Base-by-base conservation (phyloP, 352 stramenopile species). In the Globisporangium parvum region DNA sequence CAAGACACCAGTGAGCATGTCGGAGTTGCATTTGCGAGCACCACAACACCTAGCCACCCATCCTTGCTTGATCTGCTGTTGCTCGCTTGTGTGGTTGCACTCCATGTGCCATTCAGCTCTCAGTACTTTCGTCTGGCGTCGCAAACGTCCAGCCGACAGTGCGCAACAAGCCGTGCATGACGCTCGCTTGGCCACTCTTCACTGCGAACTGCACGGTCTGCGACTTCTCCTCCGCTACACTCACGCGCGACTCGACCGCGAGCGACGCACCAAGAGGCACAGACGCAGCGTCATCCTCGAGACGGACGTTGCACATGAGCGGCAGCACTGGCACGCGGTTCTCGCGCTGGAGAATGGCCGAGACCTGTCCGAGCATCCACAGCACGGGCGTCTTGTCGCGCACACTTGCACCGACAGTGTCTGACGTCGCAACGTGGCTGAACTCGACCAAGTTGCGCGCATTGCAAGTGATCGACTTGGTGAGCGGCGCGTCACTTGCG, bases 331-430 rank as follows among this genome's bases (percentile, higher is more conserved):
- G 75, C 26, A 86, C 63, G 17, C 79, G 69, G 24, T 65, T 65
- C 39, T 86, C 66, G 37, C 75, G 66, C 45, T 89, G 66, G 20
- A 89, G 55, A 26, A 68, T 62, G 15, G 64, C 60, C 10, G 61
- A 58, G 12, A 67, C 69, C 24, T 75, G 75, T 3, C 72, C 79
- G 12, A 87, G 57, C 52, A 84, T 70, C 79, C 79, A 89, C 60
- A 87, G 70, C 21, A 85, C 47, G 5, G 79, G 79, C 10, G 71
- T 75, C 14, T 59, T 33, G 26, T 71, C 57, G 17, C 40, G 37
- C 8, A 63, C 63, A 18, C 54, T 59, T 31, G 52, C 73, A 3
- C 69, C 69, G 20, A 15, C 20, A 8, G 86, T 23, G 2, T 71
- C 67, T 15, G 73, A 71, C 15, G 87, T 63, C n/a, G 65, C 76